Percentiles rank a stretch among this genome's conserved stretches.
Conservation (phyloP, 768 basidiomycete genomes). For the Gloeophyllum trabeum region DNA sequence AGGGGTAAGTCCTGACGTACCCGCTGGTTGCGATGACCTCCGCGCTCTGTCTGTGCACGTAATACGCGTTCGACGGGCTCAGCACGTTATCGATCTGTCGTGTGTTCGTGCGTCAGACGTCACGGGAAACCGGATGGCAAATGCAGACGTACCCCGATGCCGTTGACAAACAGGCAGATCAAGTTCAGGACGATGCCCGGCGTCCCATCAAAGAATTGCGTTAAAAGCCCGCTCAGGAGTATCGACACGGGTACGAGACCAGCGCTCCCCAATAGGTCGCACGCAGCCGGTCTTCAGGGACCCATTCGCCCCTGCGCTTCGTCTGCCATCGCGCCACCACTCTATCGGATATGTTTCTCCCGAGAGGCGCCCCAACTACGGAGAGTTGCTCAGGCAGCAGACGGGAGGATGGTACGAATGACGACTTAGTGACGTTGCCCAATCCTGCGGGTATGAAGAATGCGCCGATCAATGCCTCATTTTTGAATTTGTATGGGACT, state of each 20-base stretch:
- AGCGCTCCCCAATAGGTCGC: constrained; percentile 35
- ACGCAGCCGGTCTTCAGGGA: constrained; percentile 59
- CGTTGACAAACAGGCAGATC: constrained; percentile 49
- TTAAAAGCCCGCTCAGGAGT: constrained; percentile 34
- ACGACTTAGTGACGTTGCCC: constrained; percentile 42
- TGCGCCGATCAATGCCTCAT: constrained; percentile 44
- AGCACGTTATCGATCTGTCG: constrained; percentile 44
- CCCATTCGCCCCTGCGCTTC: constrained; percentile 43
- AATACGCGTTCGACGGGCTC: constrained; percentile 43
- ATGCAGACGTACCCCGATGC: constrained; percentile 37
- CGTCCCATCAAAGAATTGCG: constrained; percentile 34
- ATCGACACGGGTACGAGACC: constrained; percentile 43
- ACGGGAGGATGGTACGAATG: too few relatives aligned
- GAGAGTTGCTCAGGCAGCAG: too few relatives aligned
- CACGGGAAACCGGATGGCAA: neutral
- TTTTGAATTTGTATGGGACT: constrained; percentile 38
- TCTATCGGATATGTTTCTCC: constrained; percentile 47
- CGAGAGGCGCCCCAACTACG: constrained; percentile 47
- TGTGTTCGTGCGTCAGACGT: neutral
- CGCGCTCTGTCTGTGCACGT: constrained; percentile 46
- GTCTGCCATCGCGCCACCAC: constrained; percentile 36
- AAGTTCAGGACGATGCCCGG: constrained; percentile 40
- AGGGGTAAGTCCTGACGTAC: constrained; percentile 24
- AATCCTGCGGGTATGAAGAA: constrained; percentile 51
- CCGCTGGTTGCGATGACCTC: constrained; percentile 45